A percentile compares a stretch with the other conserved stretches of the same genome.
phyloP scores from a whole-genome alignment of 192 early-diverging fungal species.

The Backusella liffmaniae region DNA sequence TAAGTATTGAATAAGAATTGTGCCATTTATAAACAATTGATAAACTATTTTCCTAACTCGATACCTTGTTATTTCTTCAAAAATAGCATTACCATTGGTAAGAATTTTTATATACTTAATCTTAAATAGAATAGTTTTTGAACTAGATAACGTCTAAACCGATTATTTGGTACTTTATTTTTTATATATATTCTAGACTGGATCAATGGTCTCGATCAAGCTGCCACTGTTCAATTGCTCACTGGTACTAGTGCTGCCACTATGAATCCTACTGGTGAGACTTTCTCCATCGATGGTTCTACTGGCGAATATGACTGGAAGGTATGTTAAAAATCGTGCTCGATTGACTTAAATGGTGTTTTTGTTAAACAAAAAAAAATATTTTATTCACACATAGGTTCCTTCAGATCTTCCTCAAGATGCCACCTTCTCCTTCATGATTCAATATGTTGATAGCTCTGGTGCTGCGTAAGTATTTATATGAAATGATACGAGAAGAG shows the following conservation, averaged over 20 bases:
- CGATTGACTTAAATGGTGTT: neutral
- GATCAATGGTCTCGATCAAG: slow-evolving; percentile 17
- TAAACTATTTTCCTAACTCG: neutral
- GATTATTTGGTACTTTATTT: neutral
- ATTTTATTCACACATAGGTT: slow-evolving; percentile 11
- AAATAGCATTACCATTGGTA: slow-evolving; percentile 10
- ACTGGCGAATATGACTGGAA: neutral
- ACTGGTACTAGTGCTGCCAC: neutral
- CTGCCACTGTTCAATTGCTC: neutral
- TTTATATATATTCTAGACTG: neutral
- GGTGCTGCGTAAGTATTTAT: slow-evolving; percentile 21
- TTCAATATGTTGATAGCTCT: neutral
- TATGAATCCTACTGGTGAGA: neutral
- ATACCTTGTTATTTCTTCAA: neutral
- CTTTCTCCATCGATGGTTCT: slow-evolving; percentile 9
- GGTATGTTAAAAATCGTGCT: slow-evolving; percentile 5
- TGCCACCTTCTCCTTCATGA: slow-evolving; percentile 18
- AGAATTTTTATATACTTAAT: neutral
- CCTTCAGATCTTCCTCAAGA: slow-evolving; percentile 13
- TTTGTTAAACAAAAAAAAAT: neutral
- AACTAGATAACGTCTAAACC: neutral
- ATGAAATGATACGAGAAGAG: neutral
- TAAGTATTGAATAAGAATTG: neutral
- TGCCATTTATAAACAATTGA: neutral
- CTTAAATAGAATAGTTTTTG: neutral